A percentile compares a stretch with the other conserved stretches of the same genome.
phyloP scores from a whole-genome alignment of 2,329 filamentous ascomycete species.

The Cladosporium sphaerospermum region DNA sequence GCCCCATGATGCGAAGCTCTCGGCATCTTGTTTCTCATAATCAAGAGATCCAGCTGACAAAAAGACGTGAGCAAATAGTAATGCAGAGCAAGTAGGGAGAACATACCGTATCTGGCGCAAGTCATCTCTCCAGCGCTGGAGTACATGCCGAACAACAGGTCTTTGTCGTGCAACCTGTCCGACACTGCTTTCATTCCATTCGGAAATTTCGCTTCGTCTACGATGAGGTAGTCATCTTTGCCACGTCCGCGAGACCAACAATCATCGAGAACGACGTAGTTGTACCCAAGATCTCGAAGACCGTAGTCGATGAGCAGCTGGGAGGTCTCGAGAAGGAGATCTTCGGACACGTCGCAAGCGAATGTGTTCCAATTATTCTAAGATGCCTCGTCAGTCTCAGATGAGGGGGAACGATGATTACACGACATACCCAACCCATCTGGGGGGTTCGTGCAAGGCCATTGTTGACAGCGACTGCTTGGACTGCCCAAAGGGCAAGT shows the following conservation, averaged over 20 bases:
- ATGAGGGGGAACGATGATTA: no score
- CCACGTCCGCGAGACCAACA: constrained; percentile 46
- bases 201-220: constrained; percentile 38
- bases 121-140: constrained; percentile 41
- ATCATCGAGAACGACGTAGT: constrained; percentile 49
- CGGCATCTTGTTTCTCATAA: constrained; percentile 48
- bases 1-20: constrained; percentile 47
- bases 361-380: constrained; percentile 38
- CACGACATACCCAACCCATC: constrained; percentile 30
- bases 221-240: constrained; percentile 38
- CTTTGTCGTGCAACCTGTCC: constrained; percentile 41
- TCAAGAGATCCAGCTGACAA: constrained; percentile 38
- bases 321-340: constrained; percentile 42
- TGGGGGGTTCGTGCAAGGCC: constrained; percentile 33
- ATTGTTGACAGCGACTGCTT: constrained; percentile 22
- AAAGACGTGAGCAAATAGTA: constrained; percentile 11
- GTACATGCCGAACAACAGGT: constrained; percentile 50
- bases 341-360: constrained; percentile 42
- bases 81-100: not conserved
- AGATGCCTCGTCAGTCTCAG: no score
- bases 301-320: constrained; percentile 41
- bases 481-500: not conserved
- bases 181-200: constrained; percentile 44
- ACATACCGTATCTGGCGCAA: constrained; percentile 27
- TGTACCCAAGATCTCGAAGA: constrained; percentile 44